Base-by-base conservation (phyloP, 1,284 basidiomycete species). In the Porodaedalea pini region DNA sequence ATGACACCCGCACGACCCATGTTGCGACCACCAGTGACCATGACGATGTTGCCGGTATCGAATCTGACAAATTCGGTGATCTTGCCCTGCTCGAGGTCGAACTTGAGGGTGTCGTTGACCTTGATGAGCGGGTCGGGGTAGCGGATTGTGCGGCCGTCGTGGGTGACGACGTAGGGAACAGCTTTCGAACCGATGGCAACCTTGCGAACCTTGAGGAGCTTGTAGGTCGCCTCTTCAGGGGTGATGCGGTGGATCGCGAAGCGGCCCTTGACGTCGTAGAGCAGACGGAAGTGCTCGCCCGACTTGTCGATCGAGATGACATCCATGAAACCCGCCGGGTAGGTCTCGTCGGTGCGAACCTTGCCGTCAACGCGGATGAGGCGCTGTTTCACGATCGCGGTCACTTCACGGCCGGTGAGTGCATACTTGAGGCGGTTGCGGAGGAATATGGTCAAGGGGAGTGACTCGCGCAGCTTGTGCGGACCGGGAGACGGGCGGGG, bases 201-300 rank as follows among this genome's bases (percentile, higher is more conserved):
- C 71, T 89, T 90, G 74, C 86, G 86, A 67, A 99, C 96, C 78
- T 99, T 99, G 75, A 92, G 83, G 70, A 99, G 94, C 80, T 99
- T 99, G 88, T 96, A 99, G 68, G 82, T 78, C 54, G 96, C 94
- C 78, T 99, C 96, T 79, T 99, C 97, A 53, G 91, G 83, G 64
- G 94, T 95, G 85, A 99, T 99, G 71, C 97, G 94, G 85, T 99
- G 96, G 76, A 99, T 96, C 64, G 94, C 92, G 82, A 99, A 99
- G 68, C 96, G 95, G 67, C 96, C 94, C 83, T 99, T 99, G 77
- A 98, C 87, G 73, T 99, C 97, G 83, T 99, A 99, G 52, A 99
- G 83, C 67, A 99, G 86, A 75, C 96, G 96, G 90, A 99, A 99
- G 83, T 98, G 90, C 79, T 99, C 96, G 77, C 92, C 93, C 50